Evolutionary conservation across 1,284 basidiomycete genomes (phyloP).

Genomic region (Boletellus dicymbophilus): DNA sequence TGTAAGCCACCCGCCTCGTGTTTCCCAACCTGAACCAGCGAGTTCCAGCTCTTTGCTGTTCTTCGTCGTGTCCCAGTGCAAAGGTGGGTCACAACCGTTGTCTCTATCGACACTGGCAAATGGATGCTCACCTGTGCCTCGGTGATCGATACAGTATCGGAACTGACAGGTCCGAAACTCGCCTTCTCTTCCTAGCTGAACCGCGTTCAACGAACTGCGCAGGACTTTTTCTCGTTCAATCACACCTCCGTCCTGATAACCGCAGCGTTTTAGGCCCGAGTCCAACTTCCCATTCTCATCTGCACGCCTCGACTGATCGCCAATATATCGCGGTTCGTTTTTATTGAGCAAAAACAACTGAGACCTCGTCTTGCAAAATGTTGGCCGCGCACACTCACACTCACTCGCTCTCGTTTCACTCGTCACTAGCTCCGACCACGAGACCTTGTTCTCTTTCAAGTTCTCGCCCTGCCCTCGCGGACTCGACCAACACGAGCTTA

Average conservation of each 20-base stretch:
- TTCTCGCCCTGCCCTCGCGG: slow-evolving; percentile 21
- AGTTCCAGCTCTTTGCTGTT: slow-evolving; percentile 17
- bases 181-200: slow-evolving; percentile 6
- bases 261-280: slow-evolving; percentile 20
- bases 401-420: slow-evolving; percentile 4
- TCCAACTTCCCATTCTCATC: slow-evolving; percentile 6
- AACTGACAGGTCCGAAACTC: slow-evolving; percentile 3
- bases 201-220: slow-evolving; percentile 25
- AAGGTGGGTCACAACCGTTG: slow-evolving; percentile 20
- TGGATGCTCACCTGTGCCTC: neutral
- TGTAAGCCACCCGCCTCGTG: slow-evolving; percentile 35
- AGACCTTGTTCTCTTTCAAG: neutral
- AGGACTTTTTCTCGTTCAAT: slow-evolving; percentile 29
- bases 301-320: slow-evolving; percentile 12
- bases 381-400: slow-evolving; percentile 11
- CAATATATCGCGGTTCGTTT: slow-evolving; percentile 3
- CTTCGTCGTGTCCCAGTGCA: slow-evolving; percentile 20
- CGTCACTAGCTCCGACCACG: neutral
- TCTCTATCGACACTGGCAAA: neutral
- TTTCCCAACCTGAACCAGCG: slow-evolving; percentile 28
- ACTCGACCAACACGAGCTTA: slow-evolving; percentile 24
- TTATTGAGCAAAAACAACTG: slow-evolving; percentile 9
- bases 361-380: slow-evolving; percentile 17
- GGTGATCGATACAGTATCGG: neutral
- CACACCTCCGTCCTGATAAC: slow-evolving; percentile 22